phyloP scores from a whole-genome alignment of 106 monocot genomes.

The Acorus gramineus region DNA sequence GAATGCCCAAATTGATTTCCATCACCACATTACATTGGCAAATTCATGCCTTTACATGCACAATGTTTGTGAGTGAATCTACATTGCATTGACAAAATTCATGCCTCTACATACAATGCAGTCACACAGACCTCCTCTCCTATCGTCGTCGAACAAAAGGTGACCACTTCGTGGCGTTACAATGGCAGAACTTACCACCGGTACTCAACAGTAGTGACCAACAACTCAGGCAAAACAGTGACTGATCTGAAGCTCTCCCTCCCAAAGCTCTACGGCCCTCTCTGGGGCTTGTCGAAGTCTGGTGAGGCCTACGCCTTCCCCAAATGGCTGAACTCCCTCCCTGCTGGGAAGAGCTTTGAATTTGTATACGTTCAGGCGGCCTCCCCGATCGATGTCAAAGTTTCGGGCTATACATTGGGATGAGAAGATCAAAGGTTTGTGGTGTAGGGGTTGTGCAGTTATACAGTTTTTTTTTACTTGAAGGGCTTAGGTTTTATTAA shows the following conservation, averaged over 20 bases:
- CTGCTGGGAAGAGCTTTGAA: conserved; percentile 20
- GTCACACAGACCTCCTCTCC: neutral
- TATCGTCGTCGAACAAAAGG: conserved; percentile 5
- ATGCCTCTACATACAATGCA: too few species aligned
- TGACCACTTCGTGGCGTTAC: conserved; percentile 13
- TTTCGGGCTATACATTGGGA: conserved; percentile 19
- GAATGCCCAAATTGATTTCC: too few species aligned
- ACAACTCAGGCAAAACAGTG: conserved; percentile 19
- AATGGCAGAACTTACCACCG: conserved; percentile 17
- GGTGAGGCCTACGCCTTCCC: conserved; percentile 15
- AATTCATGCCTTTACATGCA: too few species aligned
- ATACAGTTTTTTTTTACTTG: neutral
- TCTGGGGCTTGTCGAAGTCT: conserved; percentile 17
- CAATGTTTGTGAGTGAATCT: too few species aligned
- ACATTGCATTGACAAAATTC: too few species aligned
- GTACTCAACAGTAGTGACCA: conserved; percentile 16
- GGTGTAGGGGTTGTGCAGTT: neutral
- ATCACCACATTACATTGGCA: too few species aligned
- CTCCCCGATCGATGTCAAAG: conserved; percentile 13
- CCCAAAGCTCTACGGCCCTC: conserved; percentile 15
- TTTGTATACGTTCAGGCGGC: conserved; percentile 26
- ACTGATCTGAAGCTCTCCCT: conserved; percentile 11
- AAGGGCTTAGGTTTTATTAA: neutral
- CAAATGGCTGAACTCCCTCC: conserved; percentile 9
- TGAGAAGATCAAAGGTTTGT: neutral